phyloP scores from a whole-genome alignment of 352 stramenopile genomes.

The Pythium pyrilobum region DNA sequence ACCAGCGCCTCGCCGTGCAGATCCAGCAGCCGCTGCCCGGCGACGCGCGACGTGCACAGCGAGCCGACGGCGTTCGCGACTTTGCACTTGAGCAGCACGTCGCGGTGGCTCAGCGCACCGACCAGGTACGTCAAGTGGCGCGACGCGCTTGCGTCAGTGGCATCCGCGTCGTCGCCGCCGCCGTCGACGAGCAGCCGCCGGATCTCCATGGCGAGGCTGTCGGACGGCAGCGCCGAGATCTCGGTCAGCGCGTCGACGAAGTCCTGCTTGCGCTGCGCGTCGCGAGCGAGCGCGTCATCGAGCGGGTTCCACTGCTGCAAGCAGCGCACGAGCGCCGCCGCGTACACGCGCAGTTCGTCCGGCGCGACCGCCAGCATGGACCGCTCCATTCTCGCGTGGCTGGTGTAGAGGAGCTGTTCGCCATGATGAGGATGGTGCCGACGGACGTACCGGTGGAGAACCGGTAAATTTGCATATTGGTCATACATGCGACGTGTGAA shows the following conservation, averaged over 20 bases:
- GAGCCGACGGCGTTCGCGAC: conserved; percentile 66
- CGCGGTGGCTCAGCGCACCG: conserved; percentile 39
- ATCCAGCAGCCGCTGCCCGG: conserved; percentile 56
- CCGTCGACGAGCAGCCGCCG: conserved; percentile 44
- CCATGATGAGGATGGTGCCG: too few relatives aligned
- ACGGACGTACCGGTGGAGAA: too few relatives aligned
- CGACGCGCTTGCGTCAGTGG: background rate
- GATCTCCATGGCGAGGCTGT: conserved; percentile 71
- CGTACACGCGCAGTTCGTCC: conserved; percentile 3
- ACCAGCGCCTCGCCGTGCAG: conserved; percentile 32
- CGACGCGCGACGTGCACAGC: conserved; percentile 67
- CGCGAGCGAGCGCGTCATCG: background rate
- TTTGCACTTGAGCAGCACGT: conserved; percentile 79
- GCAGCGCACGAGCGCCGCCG: conserved; percentile 5
- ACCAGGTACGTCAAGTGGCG: conserved; percentile 32
- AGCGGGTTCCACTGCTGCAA: conserved; percentile 15
- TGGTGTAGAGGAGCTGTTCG: conserved; percentile 22
- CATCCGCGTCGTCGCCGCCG: background rate
- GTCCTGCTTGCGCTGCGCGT: conserved; percentile 26
- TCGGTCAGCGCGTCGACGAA: conserved; percentile 72
- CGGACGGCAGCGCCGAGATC: conserved; percentile 58
- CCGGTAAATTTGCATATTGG: too few relatives aligned
- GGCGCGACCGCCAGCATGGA: background rate
- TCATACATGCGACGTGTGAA: too few relatives aligned
- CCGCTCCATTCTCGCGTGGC: background rate